Percentiles rank a stretch among this genome's conserved stretches.
Evolutionary conservation across 495 filamentous ascomycete genomes (phyloP).

Genomic region (Tuber borchii): DNA sequence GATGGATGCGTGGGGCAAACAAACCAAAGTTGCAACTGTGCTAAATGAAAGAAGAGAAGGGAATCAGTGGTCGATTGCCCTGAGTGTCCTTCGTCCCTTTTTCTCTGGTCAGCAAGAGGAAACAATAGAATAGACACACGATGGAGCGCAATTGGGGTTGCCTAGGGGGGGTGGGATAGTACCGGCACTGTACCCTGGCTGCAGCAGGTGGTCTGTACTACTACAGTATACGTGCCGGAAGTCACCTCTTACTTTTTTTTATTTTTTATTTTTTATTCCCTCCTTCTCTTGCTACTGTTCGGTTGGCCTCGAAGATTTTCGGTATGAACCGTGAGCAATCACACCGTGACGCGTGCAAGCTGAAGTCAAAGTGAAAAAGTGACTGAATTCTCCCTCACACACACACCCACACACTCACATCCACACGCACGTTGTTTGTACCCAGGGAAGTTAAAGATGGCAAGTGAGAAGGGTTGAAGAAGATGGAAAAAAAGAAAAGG

Average conservation of each 20-base stretch:
- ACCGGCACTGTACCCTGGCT: not conserved
- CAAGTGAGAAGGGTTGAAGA: not conserved
- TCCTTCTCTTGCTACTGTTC: not conserved
- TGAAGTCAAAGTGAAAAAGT: conserved; percentile 4
- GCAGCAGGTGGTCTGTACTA: not conserved
- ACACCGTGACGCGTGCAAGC: not conserved
- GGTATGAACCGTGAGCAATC: not conserved
- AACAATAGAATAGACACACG: not conserved
- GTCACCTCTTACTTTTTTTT: not conserved
- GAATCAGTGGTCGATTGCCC: not conserved
- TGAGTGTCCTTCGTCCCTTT: not conserved
- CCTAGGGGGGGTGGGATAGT: not conserved
- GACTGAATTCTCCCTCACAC: not conserved
- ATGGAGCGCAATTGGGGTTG: not conserved
- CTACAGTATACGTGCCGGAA: not conserved
- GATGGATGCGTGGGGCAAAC: not conserved
- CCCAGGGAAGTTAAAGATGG: not conserved
- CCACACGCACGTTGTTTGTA: not conserved
- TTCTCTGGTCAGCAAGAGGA: not conserved
- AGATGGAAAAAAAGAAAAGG: not conserved
- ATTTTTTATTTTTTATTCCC: not conserved
- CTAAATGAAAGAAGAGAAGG: not conserved
- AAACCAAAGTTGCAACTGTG: not conserved
- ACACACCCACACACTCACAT: not conserved
- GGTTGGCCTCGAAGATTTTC: not conserved